Conservation (phyloP, 805 yeast species). For the Yarrowia sp. region DNA sequence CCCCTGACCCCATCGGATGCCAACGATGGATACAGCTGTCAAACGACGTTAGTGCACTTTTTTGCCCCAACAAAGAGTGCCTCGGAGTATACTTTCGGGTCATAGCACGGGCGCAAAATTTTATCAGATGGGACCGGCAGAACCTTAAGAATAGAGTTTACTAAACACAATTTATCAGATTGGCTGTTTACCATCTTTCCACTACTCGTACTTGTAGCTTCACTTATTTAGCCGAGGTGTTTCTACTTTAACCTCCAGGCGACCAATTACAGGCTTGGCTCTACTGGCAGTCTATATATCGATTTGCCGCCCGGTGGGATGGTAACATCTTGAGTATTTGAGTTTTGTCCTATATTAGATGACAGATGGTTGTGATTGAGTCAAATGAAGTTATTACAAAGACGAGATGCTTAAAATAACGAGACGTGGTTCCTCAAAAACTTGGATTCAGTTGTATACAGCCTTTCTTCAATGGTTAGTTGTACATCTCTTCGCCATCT, state of each 20-base stretch:
- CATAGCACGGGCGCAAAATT: background rate
- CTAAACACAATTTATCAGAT: background rate
- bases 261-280: background rate
- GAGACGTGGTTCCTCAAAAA: background rate
- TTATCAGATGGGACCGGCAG: slow-evolving; percentile 1
- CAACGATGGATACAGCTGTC: background rate
- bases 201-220: background rate
- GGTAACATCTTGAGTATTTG: background rate
- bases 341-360: background rate
- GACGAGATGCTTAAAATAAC: background rate
- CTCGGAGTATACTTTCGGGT: background rate
- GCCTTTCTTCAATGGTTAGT: no score
- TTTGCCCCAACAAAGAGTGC: background rate
- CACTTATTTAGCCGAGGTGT: no score
- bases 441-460: background rate
- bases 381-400: background rate
- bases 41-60: background rate
- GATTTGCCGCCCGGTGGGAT: background rate
- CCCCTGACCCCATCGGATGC: no score
- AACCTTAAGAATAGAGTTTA: background rate
- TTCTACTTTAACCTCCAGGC: background rate
- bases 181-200: background rate
- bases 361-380: background rate
- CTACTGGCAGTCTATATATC: no score
- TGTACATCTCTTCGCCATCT: background rate